Percentiles rank a stretch among this genome's conserved stretches.
Conservation (phyloP, 768 basidiomycete species). For the Flagelloscypha sp. region DNA sequence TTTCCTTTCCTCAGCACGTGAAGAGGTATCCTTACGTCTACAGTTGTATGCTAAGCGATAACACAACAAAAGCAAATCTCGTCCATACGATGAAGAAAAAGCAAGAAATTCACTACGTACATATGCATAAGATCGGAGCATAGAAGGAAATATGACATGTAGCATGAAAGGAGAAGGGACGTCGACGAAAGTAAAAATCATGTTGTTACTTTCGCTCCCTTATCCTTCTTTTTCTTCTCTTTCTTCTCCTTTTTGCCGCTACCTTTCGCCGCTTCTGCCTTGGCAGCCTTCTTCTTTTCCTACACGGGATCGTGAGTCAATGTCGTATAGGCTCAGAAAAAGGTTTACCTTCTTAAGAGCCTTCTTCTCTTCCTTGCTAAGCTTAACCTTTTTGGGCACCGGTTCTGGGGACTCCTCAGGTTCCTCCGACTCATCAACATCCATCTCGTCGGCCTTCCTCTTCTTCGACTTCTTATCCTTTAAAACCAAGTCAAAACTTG, state of each 20-base stretch:
- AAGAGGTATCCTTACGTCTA: too few species aligned
- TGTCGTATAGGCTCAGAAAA: too few species aligned
- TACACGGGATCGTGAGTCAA: too few species aligned
- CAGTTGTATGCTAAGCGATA: too few species aligned
- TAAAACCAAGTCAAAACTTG: too few species aligned
- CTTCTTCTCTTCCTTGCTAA: slow-evolving; percentile 83
- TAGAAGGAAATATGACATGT: too few species aligned
- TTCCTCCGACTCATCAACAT: slow-evolving; percentile 45
- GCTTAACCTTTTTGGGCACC: slow-evolving; percentile 61
- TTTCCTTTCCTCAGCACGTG: too few species aligned
- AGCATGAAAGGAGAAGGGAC: too few species aligned
- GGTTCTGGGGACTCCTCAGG: slow-evolving; percentile 36
- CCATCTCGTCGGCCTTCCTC: slow-evolving; percentile 59
- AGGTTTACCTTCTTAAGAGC: slow-evolving; percentile 76
- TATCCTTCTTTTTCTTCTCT: slow-evolving; percentile 51
- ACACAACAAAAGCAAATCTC: too few species aligned
- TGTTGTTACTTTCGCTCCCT: slow-evolving; percentile 30
- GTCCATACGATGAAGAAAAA: too few species aligned
- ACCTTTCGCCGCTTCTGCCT: slow-evolving; percentile 35
- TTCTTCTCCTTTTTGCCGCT: slow-evolving; percentile 28
- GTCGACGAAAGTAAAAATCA: background rate
- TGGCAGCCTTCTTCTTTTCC: slow-evolving; percentile 58
- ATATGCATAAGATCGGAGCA: too few species aligned
- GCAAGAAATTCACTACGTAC: too few species aligned
- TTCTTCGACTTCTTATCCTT: slow-evolving; percentile 63